These are phyloP conservation scores for Codiaeum variegatum DNA, from an alignment of 441 rosid species.

Conservation along the genomic window DNA sequence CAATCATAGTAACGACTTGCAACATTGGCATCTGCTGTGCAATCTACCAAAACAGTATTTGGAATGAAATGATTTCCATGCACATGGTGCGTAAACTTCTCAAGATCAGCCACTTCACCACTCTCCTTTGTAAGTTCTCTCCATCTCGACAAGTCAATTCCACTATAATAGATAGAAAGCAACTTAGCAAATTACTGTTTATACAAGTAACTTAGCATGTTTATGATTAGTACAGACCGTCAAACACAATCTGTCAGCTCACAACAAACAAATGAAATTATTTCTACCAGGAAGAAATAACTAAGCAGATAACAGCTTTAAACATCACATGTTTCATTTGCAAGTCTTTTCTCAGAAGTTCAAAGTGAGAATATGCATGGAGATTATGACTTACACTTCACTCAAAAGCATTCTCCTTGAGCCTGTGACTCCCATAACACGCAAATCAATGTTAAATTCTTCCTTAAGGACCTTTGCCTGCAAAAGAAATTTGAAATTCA, in stretches of 20 bases:
- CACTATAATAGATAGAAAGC: conserved; percentile 43
- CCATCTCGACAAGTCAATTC: conserved; percentile 76
- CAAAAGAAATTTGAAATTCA: conserved; percentile 21
- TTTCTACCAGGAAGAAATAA: background rate
- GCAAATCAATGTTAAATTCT: conserved; percentile 87
- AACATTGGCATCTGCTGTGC: conserved; percentile 77
- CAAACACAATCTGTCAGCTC: background rate
- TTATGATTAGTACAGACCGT: background rate
- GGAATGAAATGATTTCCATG: conserved; percentile 84
- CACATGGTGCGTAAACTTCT: conserved; percentile 66
- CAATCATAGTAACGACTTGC: conserved; percentile 73
- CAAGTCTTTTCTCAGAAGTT: background rate
- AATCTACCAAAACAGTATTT: conserved; percentile 82
- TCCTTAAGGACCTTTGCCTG: conserved; percentile 87
- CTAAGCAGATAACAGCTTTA: background rate
- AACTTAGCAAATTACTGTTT: background rate
- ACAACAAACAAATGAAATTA: background rate
- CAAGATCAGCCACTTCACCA: conserved; percentile 70
- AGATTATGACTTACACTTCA: conserved; percentile 61
- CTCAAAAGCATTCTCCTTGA: conserved; percentile 73
- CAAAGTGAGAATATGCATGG: background rate
- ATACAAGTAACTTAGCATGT: background rate
- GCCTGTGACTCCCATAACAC: conserved; percentile 88
- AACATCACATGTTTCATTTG: background rate
- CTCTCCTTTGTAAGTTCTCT: conserved; percentile 54